Base-by-base conservation (phyloP, 2,329 filamentous ascomycete species). In the Pseudocercospora ulei region DNA sequence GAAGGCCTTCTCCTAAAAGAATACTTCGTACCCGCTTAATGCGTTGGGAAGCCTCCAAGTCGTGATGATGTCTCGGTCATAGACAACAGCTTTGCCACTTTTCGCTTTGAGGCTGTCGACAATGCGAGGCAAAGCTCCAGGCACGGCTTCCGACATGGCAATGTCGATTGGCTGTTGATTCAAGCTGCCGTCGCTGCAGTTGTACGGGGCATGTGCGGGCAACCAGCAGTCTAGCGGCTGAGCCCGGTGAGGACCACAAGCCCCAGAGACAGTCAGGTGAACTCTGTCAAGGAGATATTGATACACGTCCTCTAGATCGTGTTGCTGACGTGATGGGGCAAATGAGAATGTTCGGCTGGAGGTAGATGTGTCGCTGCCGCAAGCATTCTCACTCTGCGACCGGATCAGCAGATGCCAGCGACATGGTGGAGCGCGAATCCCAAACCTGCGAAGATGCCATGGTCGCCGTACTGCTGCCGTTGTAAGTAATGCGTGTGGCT, bases 1-100 rank as follows among this genome's bases (percentile, higher is more conserved):
- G 36, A 55, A 55, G 4, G 44, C 46, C 41, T 50, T 50, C 27
- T 55, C 53, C 51, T 46, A 55, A 38, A 50, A 49, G 31, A 44
- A 54, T 7, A 54, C 36, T 43, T 55, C 48, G 16, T 51, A 49
- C 14, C 46, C 51, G 13, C 43, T 37, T 23, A 38, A 22, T 3
- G 36, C 16, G 11, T 35, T 36, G 7, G 48, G 49, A 9, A 55
- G 22, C 4, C 49, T 36, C 53, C 53, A 55, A 1, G 47, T 51
- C 4, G 43, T 48, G 6, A 52, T 43, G 12, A 53, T 41, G 36
- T 55, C 53, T 14, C 41, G 35, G 35, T 55, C 53, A 28, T 44
- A 52, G 5, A 55, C 51, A 8, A 52, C 13, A 16, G 42, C 50
- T 13, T 35, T 12, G 8, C 40, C 37, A 17, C 38, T 29, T 18